These are phyloP conservation scores for Suillus subalutaceus DNA, from an alignment of 768 basidiomycete species.

Conservation along the genomic window DNA sequence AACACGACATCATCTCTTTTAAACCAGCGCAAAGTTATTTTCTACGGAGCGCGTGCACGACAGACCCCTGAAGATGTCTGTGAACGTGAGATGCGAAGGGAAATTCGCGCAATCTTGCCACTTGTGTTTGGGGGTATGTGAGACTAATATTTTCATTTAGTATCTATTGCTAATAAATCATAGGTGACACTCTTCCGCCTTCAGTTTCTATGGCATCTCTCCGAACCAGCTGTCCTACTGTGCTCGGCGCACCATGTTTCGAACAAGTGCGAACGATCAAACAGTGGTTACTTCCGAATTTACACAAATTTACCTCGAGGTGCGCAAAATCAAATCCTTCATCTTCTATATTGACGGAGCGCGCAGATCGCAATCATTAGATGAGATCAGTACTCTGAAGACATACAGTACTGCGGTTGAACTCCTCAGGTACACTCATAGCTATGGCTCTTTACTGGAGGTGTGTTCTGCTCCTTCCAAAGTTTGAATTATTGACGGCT, in stretches of 20 bases:
- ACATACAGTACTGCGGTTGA: constrained; percentile 61
- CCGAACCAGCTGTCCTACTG: constrained; percentile 44
- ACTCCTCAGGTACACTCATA: constrained; percentile 62
- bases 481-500: constrained; percentile 11
- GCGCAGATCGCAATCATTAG: constrained; percentile 32
- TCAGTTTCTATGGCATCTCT: constrained; percentile 43
- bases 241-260: constrained; percentile 63
- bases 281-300: constrained; percentile 75
- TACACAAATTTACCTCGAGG: constrained; percentile 57
- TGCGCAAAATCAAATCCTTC: constrained; percentile 22
- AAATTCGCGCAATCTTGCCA: constrained; percentile 65
- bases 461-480: constrained; percentile 36
- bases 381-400: constrained; percentile 45
- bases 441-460: constrained; percentile 70
- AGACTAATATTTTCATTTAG: background rate
- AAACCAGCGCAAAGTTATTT: constrained; percentile 67
- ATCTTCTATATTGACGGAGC: background rate
- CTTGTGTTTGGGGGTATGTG: constrained; percentile 65
- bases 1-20: constrained; percentile 59
- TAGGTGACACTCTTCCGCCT: constrained; percentile 35
- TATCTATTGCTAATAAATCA: constrained; percentile 11
- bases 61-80: constrained; percentile 71
- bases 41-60: constrained; percentile 70
- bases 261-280: constrained; percentile 73
- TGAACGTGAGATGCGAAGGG: constrained; percentile 71